Conservation (phyloP, 306 rosid species). For the Inga leiocalycina region DNA sequence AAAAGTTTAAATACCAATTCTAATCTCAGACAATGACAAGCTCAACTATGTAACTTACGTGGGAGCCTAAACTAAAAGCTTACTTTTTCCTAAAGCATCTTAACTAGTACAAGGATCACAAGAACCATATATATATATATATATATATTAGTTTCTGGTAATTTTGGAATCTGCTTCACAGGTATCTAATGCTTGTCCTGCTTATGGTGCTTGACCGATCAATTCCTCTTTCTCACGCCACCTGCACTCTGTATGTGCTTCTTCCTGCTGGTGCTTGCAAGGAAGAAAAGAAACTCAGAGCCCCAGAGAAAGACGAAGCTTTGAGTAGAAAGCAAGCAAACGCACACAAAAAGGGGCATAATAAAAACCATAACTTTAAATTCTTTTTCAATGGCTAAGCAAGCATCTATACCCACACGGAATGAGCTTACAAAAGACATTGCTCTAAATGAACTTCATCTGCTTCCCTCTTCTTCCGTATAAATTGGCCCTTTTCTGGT, state of each 20-base stretch:
- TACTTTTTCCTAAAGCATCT: slow-evolving; percentile 26
- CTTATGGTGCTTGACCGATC: background rate
- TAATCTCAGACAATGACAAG: background rate
- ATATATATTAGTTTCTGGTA: background rate
- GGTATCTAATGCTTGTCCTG: slow-evolving; percentile 9
- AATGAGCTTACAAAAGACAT: slow-evolving; percentile 39
- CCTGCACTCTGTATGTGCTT: slow-evolving; percentile 16
- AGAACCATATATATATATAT: background rate
- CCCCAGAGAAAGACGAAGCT: slow-evolving; percentile 26
- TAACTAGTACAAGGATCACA: slow-evolving; percentile 2
- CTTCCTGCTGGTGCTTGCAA: slow-evolving; percentile 26
- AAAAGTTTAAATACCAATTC: background rate
- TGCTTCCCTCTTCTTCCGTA: slow-evolving; percentile 20
- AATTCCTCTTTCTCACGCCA: slow-evolving; percentile 50
- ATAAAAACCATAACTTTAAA: slow-evolving; percentile 43
- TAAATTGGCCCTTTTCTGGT: slow-evolving; percentile 27
- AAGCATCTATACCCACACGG: slow-evolving; percentile 79
- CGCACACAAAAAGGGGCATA: slow-evolving; percentile 35
- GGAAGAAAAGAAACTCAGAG: slow-evolving; percentile 1
- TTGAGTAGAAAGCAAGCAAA: slow-evolving; percentile 94
- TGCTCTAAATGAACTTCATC: slow-evolving; percentile 30
- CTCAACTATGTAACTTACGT: background rate
- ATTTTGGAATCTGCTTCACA: slow-evolving; percentile 27
- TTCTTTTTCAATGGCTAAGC: slow-evolving; percentile 68
- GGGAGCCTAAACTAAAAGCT: slow-evolving; percentile 22